Evolutionary conservation across 2,329 filamentous ascomycete genomes (phyloP), one percentile per base, ranked within the genome.

Genomic region (Penicillium palitans): DNA sequence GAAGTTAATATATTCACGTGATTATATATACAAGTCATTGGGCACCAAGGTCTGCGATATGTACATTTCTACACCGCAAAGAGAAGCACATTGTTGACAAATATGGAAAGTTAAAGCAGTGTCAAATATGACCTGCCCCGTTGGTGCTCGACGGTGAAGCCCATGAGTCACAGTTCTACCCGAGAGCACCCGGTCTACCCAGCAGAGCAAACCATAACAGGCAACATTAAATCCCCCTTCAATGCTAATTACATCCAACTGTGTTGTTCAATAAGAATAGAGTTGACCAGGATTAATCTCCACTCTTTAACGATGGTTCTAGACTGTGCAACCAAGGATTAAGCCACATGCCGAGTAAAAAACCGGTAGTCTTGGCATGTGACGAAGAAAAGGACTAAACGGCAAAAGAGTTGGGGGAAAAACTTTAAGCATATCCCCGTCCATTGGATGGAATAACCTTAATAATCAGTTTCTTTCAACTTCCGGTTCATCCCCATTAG

Each of bases 371-470:
- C 50, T 52, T 45, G 50, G 42, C 52, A 53, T 40, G 6, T 8
- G n/a, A 19, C 17, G 25, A 9, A 10, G 12, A 19, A 7, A 29
- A 33, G 7, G 9, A 47, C 51, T 39, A 27, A 46, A 41, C 25
- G 52, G 52, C n/a, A 21, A 29, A 47, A 31, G n/a, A 37, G 3
- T 15, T 15, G n/a, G 21, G 21, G 27, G 5, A 17, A 27, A 10
- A 27, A 21, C 27, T 46, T 54, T 55, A 55, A 55, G 42, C 44
- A 55, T 55, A 55, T 41, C 21, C 12, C 3, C 19, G 2, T 9
- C 44, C 44, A 49, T 55, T 49, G 44, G 52, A 41, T 6, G 17
- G 25, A 40, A 41, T 5, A 50, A 41, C 19, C 46, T 51, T 51
- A 55, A 41, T 55, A 51, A 44, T 33, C 35, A 27, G 15, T 1